Base-by-base conservation (phyloP, 2,329 filamentous ascomycete species). In the Bipolaris zeicola region DNA sequence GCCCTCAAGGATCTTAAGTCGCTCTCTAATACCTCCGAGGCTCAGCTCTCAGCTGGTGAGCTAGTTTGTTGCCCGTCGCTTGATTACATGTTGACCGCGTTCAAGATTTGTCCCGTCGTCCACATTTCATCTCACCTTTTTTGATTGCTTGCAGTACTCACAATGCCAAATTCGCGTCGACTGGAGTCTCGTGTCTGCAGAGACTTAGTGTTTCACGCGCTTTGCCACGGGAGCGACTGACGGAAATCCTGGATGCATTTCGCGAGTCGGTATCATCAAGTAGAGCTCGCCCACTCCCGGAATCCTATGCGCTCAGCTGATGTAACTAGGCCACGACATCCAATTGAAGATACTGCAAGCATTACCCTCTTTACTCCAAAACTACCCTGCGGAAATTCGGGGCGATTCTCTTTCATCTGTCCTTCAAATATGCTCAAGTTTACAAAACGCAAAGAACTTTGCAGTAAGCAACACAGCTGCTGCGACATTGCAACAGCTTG, bases 341-440 rank as follows among this genome's bases (percentile, higher is more conserved):
- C 95, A 99, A 72, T 85, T 99, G 64, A 98, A 98, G 77, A 95
- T 98, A 50, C 80, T 99, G 13, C 95, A 99, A 75, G 92, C 92
- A 1, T 79, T 99, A 14, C 95, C 95, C 3, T 91, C 92, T 1
- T 78, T 99, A 34, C 79, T 98, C 22, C 93, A 97, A 65, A 96
- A 96, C 68, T 98, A 98, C 77, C 87, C 91, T 0, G 82, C 84
- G 34, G 90, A 96, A 54, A 80, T 99, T 36, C 87, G 89, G 57
- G 92, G 90, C 1, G 89, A 94, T 57, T 80, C 96, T 33, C 82
- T 99, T 37, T 89, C 92, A 26, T 91, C 87, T 8, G 87, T 91
- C 0, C 79, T 99, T 63, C 93, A 96, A 72, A 91, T 96, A 72
- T 98, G 95, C 78, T 95, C 95, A 58, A 89, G 91, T 48, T 79